phyloP scores from a whole-genome alignment of 2,329 filamentous ascomycete species.

The Hymenoscyphus occultus region DNA sequence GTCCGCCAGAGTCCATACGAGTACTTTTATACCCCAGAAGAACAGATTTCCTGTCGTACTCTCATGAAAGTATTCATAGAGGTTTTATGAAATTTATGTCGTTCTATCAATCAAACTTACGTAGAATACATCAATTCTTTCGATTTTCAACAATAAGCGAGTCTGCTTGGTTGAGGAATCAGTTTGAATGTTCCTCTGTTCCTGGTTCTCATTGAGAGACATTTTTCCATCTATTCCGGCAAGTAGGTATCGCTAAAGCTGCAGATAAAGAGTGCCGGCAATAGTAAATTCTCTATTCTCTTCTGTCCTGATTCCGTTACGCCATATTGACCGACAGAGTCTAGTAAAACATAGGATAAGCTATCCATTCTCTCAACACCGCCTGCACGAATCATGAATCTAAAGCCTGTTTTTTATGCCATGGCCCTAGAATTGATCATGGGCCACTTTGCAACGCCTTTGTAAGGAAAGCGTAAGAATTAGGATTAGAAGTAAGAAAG shows the following conservation, averaged over 20 bases:
- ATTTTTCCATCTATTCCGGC: background rate
- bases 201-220: background rate
- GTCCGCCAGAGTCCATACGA: no score
- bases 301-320: background rate
- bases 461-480: background rate
- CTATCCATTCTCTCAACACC: background rate
- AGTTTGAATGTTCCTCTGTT: background rate
- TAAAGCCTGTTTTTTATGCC: background rate
- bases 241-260: background rate
- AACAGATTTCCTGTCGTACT: no score
- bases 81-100: background rate
- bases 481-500: no score
- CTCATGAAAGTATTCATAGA: no score
- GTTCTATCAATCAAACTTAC: background rate
- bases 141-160: background rate
- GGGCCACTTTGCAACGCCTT: background rate
- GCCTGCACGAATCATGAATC: background rate
- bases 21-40: no score
- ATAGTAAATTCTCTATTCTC: background rate
- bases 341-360: background rate
- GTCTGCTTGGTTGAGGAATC: background rate
- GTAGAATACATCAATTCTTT: background rate
- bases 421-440: background rate
- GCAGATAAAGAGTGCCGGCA: background rate
- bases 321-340: background rate